Conservation (phyloP, 345 rosid genomes). For the Citrus unshiu region DNA sequence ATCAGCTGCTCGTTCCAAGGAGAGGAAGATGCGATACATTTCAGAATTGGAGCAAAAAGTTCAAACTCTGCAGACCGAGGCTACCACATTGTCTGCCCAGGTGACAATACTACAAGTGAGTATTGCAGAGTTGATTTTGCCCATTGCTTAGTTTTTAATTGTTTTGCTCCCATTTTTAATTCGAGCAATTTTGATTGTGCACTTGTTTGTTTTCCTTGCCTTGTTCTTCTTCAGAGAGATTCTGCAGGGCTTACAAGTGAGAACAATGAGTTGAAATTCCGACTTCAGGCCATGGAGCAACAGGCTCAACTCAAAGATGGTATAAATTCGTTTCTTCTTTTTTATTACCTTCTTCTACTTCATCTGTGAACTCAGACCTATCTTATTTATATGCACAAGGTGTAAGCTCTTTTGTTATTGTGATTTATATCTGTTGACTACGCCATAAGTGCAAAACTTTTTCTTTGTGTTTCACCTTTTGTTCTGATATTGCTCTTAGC, state of each 20-base stretch:
- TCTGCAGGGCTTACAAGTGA: slow-evolving; percentile 37
- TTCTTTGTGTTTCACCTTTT: neutral
- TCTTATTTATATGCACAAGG: neutral
- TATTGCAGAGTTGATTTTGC: neutral
- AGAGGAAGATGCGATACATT: slow-evolving; percentile 72
- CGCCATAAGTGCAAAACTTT: neutral
- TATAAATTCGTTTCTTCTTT: slow-evolving; percentile 8
- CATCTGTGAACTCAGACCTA: neutral
- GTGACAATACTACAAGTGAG: slow-evolving; percentile 70
- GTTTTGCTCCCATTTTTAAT: neutral
- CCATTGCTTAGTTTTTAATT: neutral
- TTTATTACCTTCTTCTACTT: neutral
- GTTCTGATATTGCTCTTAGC: neutral
- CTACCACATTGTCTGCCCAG: slow-evolving; percentile 80
- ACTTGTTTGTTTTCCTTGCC: neutral
- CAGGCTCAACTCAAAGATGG: slow-evolving; percentile 62
- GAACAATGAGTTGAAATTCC: slow-evolving; percentile 59
- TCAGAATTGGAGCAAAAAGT: slow-evolving; percentile 82
- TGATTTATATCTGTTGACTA: neutral
- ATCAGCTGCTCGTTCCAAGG: slow-evolving; percentile 88
- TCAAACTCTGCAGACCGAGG: slow-evolving; percentile 80
- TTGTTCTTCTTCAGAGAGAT: slow-evolving; percentile 37
- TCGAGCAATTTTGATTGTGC: neutral
- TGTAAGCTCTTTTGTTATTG: neutral
- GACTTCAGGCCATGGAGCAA: slow-evolving; percentile 63